Evolutionary conservation across 2,329 filamentous ascomycete species (phyloP).

Genomic region (Trichoderma sp.): DNA sequence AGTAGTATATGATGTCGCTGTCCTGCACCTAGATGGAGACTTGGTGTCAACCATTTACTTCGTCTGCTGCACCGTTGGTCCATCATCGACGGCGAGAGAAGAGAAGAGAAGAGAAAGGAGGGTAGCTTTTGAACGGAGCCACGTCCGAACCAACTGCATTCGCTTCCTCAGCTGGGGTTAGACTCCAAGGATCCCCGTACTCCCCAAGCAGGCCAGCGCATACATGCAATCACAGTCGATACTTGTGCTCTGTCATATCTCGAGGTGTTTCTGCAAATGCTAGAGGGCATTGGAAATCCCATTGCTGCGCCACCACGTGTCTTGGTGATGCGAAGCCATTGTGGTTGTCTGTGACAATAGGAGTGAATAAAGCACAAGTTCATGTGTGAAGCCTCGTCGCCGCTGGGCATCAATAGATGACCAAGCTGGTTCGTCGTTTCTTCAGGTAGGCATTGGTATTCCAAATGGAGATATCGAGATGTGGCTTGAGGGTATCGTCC

Average conservation of each 20-base stretch:
- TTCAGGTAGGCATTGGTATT: background rate
- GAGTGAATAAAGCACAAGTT: background rate
- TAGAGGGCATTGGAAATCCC: background rate
- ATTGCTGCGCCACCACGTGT: constrained; percentile 18
- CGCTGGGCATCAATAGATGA: background rate
- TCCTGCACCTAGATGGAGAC: constrained; percentile 22
- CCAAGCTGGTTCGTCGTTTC: background rate
- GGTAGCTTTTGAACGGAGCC: background rate
- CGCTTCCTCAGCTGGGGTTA: background rate
- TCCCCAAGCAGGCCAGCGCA: constrained; percentile 2
- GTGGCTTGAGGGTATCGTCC: background rate
- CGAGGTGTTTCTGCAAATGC: background rate
- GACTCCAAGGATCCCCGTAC: background rate
- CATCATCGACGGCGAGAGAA: constrained; percentile 6
- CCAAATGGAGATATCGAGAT: background rate
- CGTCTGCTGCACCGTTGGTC: constrained; percentile 3
- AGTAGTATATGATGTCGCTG: constrained; percentile 8
- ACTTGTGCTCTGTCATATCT: background rate
- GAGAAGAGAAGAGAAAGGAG: constrained; percentile 16
- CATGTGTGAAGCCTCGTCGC: background rate
- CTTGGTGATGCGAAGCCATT: background rate
- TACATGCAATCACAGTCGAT: constrained; percentile 8
- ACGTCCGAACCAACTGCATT: background rate
- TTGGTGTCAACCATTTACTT: background rate
- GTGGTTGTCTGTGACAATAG: background rate